These are phyloP conservation scores for Beauveria caledonica DNA, from an alignment of 2,329 filamentous ascomycete genomes.

Conservation along the genomic window DNA sequence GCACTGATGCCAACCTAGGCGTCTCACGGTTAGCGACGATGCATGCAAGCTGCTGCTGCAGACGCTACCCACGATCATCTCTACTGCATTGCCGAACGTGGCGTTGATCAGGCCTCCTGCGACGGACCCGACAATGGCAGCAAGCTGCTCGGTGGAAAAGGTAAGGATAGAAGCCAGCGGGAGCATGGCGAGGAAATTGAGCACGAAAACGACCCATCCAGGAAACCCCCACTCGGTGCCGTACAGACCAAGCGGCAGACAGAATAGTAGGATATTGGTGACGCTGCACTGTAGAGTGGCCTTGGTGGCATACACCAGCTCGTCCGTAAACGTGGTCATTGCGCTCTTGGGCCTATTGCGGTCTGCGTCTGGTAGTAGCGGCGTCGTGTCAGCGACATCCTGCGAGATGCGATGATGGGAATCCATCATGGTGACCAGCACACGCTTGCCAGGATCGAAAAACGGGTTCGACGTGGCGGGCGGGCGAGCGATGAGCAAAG, in stretches of 20 bases:
- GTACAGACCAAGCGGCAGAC: constrained; percentile 56
- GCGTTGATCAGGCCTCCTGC: constrained; percentile 56
- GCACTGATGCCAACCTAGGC: constrained; percentile 10
- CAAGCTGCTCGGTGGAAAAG: constrained; percentile 56
- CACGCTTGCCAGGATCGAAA: neutral
- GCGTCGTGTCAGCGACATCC: constrained; percentile 4
- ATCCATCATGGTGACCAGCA: neutral
- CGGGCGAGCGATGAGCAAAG: neutral
- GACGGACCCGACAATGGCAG: constrained; percentile 52
- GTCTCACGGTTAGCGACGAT: neutral
- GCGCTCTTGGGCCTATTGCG: neutral
- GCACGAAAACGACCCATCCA: constrained; percentile 39
- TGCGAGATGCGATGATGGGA: neutral
- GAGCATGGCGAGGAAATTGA: constrained; percentile 59
- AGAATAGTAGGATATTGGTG: constrained; percentile 50
- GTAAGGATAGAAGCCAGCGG: constrained; percentile 53
- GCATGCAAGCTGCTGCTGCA: neutral
- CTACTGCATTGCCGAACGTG: constrained; percentile 59
- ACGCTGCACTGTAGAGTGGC: constrained; percentile 13
- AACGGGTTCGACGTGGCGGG: neutral
- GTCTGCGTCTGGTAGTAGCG: neutral
- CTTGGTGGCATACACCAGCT: constrained; percentile 9
- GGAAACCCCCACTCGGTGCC: constrained; percentile 41
- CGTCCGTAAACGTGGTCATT: neutral
- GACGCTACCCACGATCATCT: constrained; percentile 44